phyloP scores from a whole-genome alignment of 73 alveolate genomes.

The Paramecium pentaurelia region DNA sequence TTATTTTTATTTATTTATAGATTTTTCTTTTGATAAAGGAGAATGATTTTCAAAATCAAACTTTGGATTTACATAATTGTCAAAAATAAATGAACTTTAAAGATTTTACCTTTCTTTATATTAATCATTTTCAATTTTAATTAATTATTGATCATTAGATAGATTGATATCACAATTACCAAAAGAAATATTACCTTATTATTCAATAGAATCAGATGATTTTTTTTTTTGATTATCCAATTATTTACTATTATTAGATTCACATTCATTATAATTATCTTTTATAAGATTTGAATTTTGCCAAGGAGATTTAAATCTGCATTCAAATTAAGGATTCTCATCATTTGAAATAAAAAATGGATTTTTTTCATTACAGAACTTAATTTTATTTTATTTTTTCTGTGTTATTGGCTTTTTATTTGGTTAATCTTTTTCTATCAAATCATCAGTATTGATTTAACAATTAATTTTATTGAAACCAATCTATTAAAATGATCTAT shows the following conservation, averaged over 20 bases:
- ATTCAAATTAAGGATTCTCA: background rate
- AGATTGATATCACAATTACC: background rate
- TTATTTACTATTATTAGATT: no score
- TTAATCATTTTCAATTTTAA: background rate
- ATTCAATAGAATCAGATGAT: background rate
- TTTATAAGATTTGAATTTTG: background rate
- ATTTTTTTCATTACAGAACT: background rate
- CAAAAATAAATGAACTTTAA: background rate
- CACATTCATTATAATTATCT: background rate
- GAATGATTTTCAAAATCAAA: background rate
- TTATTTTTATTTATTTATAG: background rate
- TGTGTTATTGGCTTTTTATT: background rate
- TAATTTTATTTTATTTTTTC: no score
- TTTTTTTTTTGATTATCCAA: background rate
- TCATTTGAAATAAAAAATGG: background rate
- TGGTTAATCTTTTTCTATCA: no score
- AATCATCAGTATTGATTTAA: background rate
- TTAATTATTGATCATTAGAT: background rate
- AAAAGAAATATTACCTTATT: background rate
- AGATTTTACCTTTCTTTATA: background rate
- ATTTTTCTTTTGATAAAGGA: background rate
- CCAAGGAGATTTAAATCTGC: background rate
- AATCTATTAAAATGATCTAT: background rate
- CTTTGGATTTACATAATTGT: background rate
- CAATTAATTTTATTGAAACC: background rate